Base-by-base conservation (phyloP, 2,329 filamentous ascomycete species). In the Ophiocordyceps polyrhachis-furcata region DNA sequence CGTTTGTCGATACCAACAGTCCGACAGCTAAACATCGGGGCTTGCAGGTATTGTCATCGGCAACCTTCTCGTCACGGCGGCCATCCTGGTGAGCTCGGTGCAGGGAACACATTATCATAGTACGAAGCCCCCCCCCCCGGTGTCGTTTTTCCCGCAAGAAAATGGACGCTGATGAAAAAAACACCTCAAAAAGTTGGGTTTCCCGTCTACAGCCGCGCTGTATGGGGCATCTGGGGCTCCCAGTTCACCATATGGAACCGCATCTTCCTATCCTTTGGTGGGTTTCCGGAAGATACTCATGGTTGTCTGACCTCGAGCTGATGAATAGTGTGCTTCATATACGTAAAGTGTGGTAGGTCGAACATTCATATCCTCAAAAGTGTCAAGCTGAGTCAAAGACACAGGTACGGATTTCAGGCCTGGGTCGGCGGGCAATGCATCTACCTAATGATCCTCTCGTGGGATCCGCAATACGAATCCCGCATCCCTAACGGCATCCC, bases 381-480 rank as follows among this genome's bases (percentile, higher is more conserved):
- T 32, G 13, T 32, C 12, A 14, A n/a, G 31, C 31, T 32, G 13
- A 23, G 13, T 9, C 20, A 7, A 17, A 20, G 25, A 4, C 2
- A 42, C 23, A 61, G 61, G 62, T 64, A 65, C 44, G 64, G 59
- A 15, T 66, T 68, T 46, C 65, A 67, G 44, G 61, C 65, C 5
- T 69, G 65, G 62, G 62, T 68, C 38, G 67, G 67, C 13, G 66
- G 66, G 3, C 57, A 66, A 51, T 68, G 65, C 43, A 49, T 68
- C 45, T 66, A 68, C 43, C 57, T 69, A 41, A 65, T 65, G 43
- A 56, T 70, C 5, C 60, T 64, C 12, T 65, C 68, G 2, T 64
- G 66, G 53, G 64, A 65, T 50, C 66, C 66, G 12, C 56, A 57
- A 8, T 56, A 68, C 31, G 65, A 68, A 45, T 43, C 57, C 0